Evolutionary conservation across 345 rosid species (phyloP).

Genomic region (Crucihimalaya himalaica): DNA sequence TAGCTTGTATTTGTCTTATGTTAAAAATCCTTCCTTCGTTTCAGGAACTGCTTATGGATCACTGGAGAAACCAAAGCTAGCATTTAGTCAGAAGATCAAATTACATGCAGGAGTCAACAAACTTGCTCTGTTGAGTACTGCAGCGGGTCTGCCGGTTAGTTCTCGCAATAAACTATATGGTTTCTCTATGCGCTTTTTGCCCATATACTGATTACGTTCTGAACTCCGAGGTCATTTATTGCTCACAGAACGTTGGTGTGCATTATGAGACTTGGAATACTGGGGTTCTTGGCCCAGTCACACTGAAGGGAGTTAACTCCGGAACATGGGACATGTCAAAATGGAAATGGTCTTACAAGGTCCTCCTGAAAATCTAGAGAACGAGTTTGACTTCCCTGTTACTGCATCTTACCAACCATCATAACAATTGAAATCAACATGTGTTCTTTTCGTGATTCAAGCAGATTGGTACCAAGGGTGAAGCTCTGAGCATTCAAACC

Average conservation of each 20-base stretch:
- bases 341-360: slow-evolving; percentile 95
- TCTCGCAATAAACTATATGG: background rate
- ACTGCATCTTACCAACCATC: background rate
- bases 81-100: slow-evolving; percentile 50
- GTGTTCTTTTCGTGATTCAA: background rate
- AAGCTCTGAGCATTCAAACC: slow-evolving; percentile 54
- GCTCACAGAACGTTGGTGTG: slow-evolving; percentile 74
- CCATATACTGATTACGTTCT: background rate
- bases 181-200: background rate
- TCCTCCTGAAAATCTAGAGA: slow-evolving; percentile 9
- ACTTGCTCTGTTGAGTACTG: slow-evolving; percentile 62
- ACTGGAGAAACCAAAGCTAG: slow-evolving; percentile 56
- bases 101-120: slow-evolving; percentile 37
- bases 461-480: slow-evolving; percentile 85
- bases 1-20: background rate
- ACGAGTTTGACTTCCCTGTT: background rate
- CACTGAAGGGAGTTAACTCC: slow-evolving; percentile 63
- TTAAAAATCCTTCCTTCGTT: background rate
- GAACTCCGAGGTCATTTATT: background rate
- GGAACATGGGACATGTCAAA: slow-evolving; percentile 67
- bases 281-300: slow-evolving; percentile 84
- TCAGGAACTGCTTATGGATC: slow-evolving; percentile 74
- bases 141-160: slow-evolving; percentile 89
- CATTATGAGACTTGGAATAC: slow-evolving; percentile 85
- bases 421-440: background rate